Evolutionary conservation across 2,329 filamentous ascomycete species (phyloP).

Genomic region (Dryadomyces quercivorus): DNA sequence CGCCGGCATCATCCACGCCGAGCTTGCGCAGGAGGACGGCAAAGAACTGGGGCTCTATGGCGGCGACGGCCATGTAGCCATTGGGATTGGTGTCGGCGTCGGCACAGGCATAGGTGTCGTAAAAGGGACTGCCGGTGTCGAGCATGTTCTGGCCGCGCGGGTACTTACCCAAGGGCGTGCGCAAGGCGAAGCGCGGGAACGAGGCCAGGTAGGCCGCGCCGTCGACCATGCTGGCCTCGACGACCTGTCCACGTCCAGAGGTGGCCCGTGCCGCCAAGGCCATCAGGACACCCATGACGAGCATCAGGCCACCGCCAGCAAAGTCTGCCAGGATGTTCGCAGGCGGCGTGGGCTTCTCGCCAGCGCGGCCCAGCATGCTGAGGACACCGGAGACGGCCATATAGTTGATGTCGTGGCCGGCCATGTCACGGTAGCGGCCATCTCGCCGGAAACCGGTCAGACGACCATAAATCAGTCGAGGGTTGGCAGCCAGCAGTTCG

Average conservation of each 20-base stretch:
- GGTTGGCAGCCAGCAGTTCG: slow-evolving; percentile 55
- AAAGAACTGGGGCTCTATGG: slow-evolving; percentile 83
- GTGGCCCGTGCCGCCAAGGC: slow-evolving; percentile 56
- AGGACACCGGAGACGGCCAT: slow-evolving; percentile 77
- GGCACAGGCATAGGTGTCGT: slow-evolving; percentile 76
- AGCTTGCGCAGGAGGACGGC: slow-evolving; percentile 53
- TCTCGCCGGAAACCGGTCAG: slow-evolving; percentile 86
- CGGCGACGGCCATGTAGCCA: slow-evolving; percentile 75
- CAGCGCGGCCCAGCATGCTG: slow-evolving; percentile 58
- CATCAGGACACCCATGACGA: slow-evolving; percentile 72
- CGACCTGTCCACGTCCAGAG: slow-evolving; percentile 68
- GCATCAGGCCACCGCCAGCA: slow-evolving; percentile 72
- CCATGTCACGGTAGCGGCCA: slow-evolving; percentile 77
- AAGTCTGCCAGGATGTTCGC: slow-evolving; percentile 84
- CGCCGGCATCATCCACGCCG: slow-evolving; percentile 27
- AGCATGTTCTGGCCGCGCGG: slow-evolving; percentile 65
- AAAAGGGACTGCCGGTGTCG: slow-evolving; percentile 79
- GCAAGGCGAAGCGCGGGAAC: slow-evolving; percentile 58
- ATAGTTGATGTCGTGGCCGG: slow-evolving; percentile 94
- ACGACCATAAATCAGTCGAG: slow-evolving; percentile 65
- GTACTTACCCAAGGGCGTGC: slow-evolving; percentile 48
- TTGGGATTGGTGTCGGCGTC: slow-evolving; percentile 35
- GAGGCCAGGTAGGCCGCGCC: slow-evolving; percentile 67
- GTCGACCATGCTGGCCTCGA: slow-evolving; percentile 96
- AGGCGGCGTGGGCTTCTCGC: slow-evolving; percentile 63